phyloP scores from a whole-genome alignment of 768 basidiomycete species.

The Amyloporia xantha region DNA sequence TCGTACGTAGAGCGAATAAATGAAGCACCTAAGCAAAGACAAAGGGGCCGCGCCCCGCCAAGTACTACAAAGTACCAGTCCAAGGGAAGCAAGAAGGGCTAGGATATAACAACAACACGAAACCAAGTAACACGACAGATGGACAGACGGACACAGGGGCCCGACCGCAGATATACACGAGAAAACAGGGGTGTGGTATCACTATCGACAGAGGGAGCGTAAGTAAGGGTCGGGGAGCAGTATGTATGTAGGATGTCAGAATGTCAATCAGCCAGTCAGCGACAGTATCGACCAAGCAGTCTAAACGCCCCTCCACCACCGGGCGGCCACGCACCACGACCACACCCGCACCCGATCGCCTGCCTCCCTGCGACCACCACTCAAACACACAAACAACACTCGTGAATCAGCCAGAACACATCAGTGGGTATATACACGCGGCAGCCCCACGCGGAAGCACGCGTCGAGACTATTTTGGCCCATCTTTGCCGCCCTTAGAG shows the following conservation, averaged over 20 bases:
- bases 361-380: background rate
- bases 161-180: background rate
- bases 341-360: background rate
- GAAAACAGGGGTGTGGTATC: background rate
- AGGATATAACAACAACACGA: background rate
- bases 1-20: too few species aligned
- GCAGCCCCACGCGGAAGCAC: too few species aligned
- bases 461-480: too few species aligned
- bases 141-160: background rate
- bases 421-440: background rate
- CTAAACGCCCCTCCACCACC: background rate
- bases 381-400: background rate
- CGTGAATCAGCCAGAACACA: background rate
- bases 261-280: background rate
- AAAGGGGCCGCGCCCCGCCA: too few species aligned
- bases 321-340: background rate
- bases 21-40: too few species aligned
- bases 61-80: too few species aligned
- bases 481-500: constrained; percentile 5
- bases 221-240: background rate
- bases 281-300: too few species aligned
- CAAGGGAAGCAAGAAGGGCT: too few species aligned
- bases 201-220: background rate
- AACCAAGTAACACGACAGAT: background rate
- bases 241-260: background rate